Evolutionary conservation across 2,329 filamentous ascomycete genomes (phyloP).

Genomic region (Xylariaceae sp.): DNA sequence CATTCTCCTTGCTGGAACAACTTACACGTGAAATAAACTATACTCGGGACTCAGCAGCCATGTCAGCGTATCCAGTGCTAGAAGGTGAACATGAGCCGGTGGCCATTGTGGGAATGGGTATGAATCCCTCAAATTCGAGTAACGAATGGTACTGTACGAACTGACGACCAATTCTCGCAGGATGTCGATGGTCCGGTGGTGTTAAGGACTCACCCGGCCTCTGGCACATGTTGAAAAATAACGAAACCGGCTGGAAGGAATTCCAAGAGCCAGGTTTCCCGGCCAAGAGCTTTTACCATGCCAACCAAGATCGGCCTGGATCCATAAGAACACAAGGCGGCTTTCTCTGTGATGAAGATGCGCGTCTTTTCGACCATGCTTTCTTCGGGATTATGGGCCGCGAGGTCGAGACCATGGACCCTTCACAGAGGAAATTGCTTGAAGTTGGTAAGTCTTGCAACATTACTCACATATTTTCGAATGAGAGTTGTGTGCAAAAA

Average conservation of each 20-base stretch:
- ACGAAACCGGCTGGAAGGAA: background rate
- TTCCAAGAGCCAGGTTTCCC: conserved; percentile 9
- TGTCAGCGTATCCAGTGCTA: background rate
- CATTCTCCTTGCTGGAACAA: no score
- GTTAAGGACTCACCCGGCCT: background rate
- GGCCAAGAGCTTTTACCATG: conserved; percentile 2
- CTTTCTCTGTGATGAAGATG: conserved; percentile 25
- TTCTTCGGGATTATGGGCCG: conserved; percentile 36
- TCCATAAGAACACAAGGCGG: background rate
- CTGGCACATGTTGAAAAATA: conserved; percentile 5
- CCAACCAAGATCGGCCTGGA: conserved; percentile 1
- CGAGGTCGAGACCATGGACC: conserved; percentile 36
- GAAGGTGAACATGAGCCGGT: conserved; percentile 1
- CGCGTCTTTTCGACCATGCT: conserved; percentile 34
- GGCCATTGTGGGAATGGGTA: conserved; percentile 16
- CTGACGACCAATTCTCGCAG: background rate
- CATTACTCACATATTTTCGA: no score
- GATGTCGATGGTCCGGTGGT: conserved; percentile 15
- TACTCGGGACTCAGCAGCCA: no score
- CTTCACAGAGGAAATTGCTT: conserved; percentile 34
- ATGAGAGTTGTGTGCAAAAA: no score
- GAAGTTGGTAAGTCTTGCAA: conserved; percentile 20
- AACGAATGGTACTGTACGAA: background rate
- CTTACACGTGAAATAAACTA: no score
- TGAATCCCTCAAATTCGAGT: background rate